These are phyloP conservation scores for Puccinia horiana DNA, from an alignment of 1,284 basidiomycete genomes.

Conservation along the genomic window DNA sequence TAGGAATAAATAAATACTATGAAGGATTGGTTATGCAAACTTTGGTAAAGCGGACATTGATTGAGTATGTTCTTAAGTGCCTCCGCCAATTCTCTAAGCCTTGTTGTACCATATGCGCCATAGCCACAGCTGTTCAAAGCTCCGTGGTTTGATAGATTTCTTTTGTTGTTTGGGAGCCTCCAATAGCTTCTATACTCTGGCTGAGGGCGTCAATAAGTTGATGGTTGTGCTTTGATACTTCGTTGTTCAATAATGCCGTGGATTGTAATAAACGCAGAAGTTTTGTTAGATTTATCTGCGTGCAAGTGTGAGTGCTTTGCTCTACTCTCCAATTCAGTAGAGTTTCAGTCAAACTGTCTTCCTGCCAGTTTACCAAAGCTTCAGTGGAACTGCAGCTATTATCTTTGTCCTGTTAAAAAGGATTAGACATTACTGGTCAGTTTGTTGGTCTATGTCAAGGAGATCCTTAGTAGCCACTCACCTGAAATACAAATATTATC, in stretches of 20 bases:
- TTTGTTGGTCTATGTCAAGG: not conserved
- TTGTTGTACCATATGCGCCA: not conserved
- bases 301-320: conserved; percentile 1
- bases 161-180: not conserved
- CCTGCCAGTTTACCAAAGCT: not conserved
- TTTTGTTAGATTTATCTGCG: conserved; percentile 1
- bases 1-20: not conserved
- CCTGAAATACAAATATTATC: conserved; percentile 5
- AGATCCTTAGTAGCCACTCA: not conserved
- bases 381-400: not conserved
- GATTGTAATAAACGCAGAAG: not conserved
- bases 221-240: not conserved
- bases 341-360: not conserved
- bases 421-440: not conserved
- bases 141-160: not conserved
- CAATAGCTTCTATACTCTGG: not conserved
- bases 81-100: not conserved
- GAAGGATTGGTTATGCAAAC: not conserved
- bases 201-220: not conserved
- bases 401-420: not conserved
- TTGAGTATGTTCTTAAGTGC: not conserved
- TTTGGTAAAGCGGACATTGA: not conserved
- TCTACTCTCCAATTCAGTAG: not conserved
- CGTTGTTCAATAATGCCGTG: not conserved
- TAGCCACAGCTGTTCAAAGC: not conserved